A percentile compares a stretch with the other conserved stretches of the same genome.
phyloP scores from a whole-genome alignment of 495 filamentous ascomycete species.

The Penicillium turbatum region DNA sequence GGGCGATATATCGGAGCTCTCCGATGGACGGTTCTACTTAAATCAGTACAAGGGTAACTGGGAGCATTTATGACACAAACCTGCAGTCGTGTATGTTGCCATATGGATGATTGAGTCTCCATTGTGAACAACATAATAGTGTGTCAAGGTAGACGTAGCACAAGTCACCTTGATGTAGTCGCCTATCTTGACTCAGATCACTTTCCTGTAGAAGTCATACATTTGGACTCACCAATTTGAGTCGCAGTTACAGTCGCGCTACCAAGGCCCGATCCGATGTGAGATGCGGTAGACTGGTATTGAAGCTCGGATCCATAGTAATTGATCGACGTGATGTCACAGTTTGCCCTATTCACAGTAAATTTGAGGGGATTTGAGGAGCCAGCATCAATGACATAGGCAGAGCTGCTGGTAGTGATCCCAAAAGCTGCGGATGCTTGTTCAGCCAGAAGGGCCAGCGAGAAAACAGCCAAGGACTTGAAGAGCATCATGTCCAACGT shows the following conservation, averaged over 20 bases:
- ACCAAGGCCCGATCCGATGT: conserved; percentile 59
- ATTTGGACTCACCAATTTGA: conserved; percentile 25
- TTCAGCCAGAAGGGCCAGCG: conserved; percentile 19
- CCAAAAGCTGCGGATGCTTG: conserved; percentile 31
- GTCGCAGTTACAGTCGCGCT: conserved; percentile 53
- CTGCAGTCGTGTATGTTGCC: conserved; percentile 57
- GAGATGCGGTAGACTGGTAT: conserved; percentile 47
- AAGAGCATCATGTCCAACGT: conserved; percentile 15
- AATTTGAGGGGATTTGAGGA: conserved; percentile 52
- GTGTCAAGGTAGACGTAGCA: conserved; percentile 54
- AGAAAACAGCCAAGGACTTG: conserved; percentile 18
- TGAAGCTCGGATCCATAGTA: conserved; percentile 57
- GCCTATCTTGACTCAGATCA: conserved; percentile 19
- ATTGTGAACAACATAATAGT: conserved; percentile 58
- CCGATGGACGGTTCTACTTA: conserved; percentile 51
- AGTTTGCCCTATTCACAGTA: conserved; percentile 52
- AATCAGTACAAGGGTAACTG: background rate
- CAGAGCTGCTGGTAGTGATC: conserved; percentile 20
- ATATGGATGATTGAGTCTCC: conserved; percentile 58
- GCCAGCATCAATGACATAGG: conserved; percentile 52
- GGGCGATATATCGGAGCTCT: conserved; percentile 62
- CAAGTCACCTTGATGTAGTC: conserved; percentile 61
- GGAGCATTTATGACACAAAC: conserved; percentile 2
- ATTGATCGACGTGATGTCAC: conserved; percentile 60
- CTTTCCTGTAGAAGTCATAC: conserved; percentile 23